Conservation (phyloP, 225 moss, liverwort and hornwort genomes). For the Lunularia cruciata region DNA sequence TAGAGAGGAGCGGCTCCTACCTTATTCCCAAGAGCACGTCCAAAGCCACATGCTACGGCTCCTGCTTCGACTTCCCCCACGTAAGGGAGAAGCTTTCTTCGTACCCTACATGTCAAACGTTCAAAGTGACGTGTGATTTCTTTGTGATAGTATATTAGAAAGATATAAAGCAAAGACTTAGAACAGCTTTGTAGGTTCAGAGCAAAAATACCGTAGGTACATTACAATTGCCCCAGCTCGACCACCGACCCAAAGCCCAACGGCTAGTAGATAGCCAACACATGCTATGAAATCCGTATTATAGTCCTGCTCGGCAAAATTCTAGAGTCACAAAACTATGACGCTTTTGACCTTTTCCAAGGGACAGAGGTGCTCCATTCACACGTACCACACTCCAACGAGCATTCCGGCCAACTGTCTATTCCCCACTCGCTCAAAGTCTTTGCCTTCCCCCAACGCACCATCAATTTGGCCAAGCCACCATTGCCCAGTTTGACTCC, state of each 20-base stretch:
- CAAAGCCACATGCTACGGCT: constrained; percentile 96
- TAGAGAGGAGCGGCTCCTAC: constrained; percentile 31
- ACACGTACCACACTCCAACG: constrained; percentile 87
- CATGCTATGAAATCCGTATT: not conserved
- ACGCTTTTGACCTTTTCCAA: not conserved
- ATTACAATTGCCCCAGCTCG: too few relatives aligned
- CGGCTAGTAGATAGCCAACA: not conserved
- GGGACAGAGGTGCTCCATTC: not conserved
- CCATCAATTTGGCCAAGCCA: constrained; percentile 76
- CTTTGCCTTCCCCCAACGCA: constrained; percentile 71
- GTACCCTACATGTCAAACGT: constrained; percentile 57
- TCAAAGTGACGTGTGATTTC: too few relatives aligned
- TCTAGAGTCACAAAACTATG: not conserved
- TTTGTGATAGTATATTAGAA: too few relatives aligned
- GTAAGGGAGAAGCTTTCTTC: constrained; percentile 58
- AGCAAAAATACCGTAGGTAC: too few relatives aligned
- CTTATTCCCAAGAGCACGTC: constrained; percentile 95
- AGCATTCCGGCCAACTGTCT: constrained; percentile 95
- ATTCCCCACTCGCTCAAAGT: constrained; percentile 78
- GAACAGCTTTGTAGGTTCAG: too few relatives aligned
- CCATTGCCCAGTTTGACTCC: constrained; percentile 86
- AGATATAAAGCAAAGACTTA: too few relatives aligned
- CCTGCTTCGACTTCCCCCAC: constrained; percentile 93
- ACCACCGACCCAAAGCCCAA: too few relatives aligned
- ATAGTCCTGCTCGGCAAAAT: not conserved